These are phyloP conservation scores for Trifolium pratense DNA, from an alignment of 306 rosid species.

Conservation along the genomic window DNA sequence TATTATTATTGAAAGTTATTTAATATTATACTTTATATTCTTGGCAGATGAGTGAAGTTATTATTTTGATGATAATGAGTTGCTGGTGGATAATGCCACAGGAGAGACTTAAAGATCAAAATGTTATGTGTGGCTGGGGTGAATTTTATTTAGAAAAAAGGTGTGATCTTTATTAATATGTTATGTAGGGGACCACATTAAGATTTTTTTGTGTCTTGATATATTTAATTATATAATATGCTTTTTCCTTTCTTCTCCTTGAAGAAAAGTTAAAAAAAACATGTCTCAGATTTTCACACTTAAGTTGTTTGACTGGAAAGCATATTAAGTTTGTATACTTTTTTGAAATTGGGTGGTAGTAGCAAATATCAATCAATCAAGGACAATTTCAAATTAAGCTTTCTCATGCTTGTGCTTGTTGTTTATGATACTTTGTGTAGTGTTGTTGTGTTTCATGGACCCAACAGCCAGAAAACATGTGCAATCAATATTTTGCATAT, in stretches of 20 bases:
- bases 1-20: background rate
- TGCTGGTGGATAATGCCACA: constrained; percentile 62
- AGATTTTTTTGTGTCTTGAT: constrained; percentile 51
- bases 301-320: constrained; percentile 68
- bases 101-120: constrained; percentile 62
- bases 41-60: constrained; percentile 79
- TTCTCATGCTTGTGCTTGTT: constrained; percentile 36
- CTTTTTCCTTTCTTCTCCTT: constrained; percentile 46
- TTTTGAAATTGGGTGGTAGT: constrained; percentile 49
- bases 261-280: constrained; percentile 64
- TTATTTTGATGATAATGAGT: constrained; percentile 36
- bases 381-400: constrained; percentile 37
- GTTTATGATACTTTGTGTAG: constrained; percentile 37
- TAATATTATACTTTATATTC: constrained; percentile 8
- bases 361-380: constrained; percentile 23
- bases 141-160: constrained; percentile 53
- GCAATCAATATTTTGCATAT: constrained; percentile 44
- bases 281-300: constrained; percentile 75
- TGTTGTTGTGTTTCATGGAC: constrained; percentile 39
- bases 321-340: constrained; percentile 55
- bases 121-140: constrained; percentile 74
- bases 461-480: constrained; percentile 44
- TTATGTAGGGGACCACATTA: constrained; percentile 71
- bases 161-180: constrained; percentile 41
- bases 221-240: constrained; percentile 43